A percentile compares a stretch with the other conserved stretches of the same genome.
These are phyloP conservation scores for Plasmodium inui DNA, from an alignment of 169 alveolate species.

Conservation along the genomic window DNA sequence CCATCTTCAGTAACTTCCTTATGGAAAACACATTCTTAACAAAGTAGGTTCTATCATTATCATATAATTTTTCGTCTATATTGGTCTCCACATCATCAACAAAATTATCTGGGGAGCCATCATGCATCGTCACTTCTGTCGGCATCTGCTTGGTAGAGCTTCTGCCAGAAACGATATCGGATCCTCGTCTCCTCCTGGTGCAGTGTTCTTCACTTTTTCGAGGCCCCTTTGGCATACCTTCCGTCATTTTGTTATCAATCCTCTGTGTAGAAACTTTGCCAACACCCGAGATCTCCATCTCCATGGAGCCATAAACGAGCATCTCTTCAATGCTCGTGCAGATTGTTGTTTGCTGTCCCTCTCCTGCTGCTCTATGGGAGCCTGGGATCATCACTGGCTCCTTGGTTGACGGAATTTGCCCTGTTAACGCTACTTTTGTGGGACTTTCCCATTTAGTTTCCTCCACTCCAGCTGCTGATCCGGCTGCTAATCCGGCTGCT, in stretches of 20 bases:
- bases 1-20: constrained; percentile 59
- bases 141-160: not conserved
- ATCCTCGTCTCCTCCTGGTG: not conserved
- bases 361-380: not conserved
- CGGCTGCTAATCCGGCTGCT: not conserved
- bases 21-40: constrained; percentile 46
- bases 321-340: not conserved
- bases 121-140: not conserved
- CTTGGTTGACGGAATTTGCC: not conserved
- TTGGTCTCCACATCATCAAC: constrained; percentile 45
- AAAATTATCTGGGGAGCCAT: constrained; percentile 7
- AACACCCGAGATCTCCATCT: not conserved
- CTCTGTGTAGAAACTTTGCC: not conserved
- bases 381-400: not conserved
- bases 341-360: not conserved
- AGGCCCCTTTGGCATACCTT: not conserved
- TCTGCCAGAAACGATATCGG: not conserved
- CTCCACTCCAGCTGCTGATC: not conserved
- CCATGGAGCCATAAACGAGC: not conserved
- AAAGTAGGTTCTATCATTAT: constrained; percentile 45
- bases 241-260: not conserved
- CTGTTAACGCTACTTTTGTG: not conserved
- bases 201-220: not conserved
- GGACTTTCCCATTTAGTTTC: not conserved
- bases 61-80: constrained; percentile 15